Evolutionary conservation across 257 asterid genomes (phyloP).

Genomic region (Voacanga thouarsii): DNA sequence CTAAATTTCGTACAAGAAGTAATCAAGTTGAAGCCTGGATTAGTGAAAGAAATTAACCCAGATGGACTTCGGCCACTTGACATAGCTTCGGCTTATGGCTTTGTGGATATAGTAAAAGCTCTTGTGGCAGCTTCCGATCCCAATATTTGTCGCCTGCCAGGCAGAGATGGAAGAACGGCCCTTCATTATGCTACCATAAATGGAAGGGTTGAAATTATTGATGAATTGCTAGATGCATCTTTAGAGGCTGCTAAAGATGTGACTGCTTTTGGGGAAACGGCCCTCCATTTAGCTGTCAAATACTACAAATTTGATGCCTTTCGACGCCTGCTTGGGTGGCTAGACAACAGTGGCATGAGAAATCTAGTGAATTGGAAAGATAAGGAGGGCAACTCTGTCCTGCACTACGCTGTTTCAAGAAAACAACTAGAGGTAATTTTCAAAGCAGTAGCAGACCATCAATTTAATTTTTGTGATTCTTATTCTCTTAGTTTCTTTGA

Average conservation of each 20-base stretch:
- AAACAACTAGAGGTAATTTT: conserved; percentile 7
- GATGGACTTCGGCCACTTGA: conserved; percentile 20
- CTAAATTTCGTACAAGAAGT: conserved; percentile 16
- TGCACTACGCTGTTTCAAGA: conserved; percentile 42
- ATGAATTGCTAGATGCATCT: conserved; percentile 18
- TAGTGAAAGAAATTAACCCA: conserved; percentile 13
- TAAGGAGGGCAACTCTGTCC: conserved; percentile 35
- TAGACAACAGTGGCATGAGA: conserved; percentile 5
- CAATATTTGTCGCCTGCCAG: conserved; percentile 20
- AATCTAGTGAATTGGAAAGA: conserved; percentile 31
- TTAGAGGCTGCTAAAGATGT: conserved; percentile 12
- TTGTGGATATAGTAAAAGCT: conserved; percentile 20
- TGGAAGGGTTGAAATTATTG: conserved; percentile 22
- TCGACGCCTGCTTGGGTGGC: conserved; percentile 20
- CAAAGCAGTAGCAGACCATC: background rate
- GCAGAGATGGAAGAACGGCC: conserved; percentile 24
- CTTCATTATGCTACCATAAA: conserved; percentile 29
- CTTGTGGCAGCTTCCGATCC: conserved; percentile 15
- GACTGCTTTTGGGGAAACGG: conserved; percentile 30
- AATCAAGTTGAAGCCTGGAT: conserved; percentile 15
- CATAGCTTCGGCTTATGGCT: conserved; percentile 26
- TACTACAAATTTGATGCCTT: conserved; percentile 33
- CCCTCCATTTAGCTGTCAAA: conserved; percentile 26
- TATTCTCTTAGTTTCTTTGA: background rate
- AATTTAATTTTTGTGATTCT: background rate